phyloP scores from a whole-genome alignment of 805 yeast species.

The Barnettozyma vustinii region DNA sequence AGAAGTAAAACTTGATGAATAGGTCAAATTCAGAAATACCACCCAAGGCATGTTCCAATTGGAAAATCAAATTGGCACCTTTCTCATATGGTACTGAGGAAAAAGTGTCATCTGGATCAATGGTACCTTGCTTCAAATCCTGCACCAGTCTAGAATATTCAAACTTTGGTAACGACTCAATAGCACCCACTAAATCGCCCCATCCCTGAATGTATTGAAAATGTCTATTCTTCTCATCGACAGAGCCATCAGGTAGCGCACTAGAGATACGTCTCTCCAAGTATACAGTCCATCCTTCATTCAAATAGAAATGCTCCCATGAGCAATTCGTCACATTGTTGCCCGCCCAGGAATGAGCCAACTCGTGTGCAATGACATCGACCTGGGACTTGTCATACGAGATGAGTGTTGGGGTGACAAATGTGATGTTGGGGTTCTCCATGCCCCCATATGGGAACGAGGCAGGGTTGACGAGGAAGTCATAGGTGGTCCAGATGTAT shows the following conservation, averaged over 20 bases:
- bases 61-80: constrained; percentile 75
- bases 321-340: constrained; percentile 85
- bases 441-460: constrained; percentile 87
- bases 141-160: constrained; percentile 63
- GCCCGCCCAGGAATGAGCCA: constrained; percentile 92
- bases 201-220: constrained; percentile 85
- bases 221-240: constrained; percentile 75
- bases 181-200: constrained; percentile 68
- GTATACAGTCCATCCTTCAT: constrained; percentile 96
- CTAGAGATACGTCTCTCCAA: constrained; percentile 72
- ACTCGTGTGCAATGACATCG: constrained; percentile 88
- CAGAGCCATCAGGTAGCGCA: constrained; percentile 36
- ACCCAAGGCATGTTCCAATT: constrained; percentile 65
- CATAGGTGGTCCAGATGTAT: constrained; percentile 83
- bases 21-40: constrained; percentile 66
- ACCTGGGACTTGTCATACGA: constrained; percentile 82
- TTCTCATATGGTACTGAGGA: constrained; percentile 88
- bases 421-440: constrained; percentile 91
- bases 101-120: constrained; percentile 87
- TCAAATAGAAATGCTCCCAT: constrained; percentile 93
- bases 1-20: constrained; percentile 74
- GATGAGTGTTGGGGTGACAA: constrained; percentile 84
- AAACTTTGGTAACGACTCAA: constrained; percentile 55
- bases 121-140: constrained; percentile 54
- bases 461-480: constrained; percentile 73